Evolutionary conservation across 306 rosid genomes (phyloP).

Genomic region (Dryas drummondii): DNA sequence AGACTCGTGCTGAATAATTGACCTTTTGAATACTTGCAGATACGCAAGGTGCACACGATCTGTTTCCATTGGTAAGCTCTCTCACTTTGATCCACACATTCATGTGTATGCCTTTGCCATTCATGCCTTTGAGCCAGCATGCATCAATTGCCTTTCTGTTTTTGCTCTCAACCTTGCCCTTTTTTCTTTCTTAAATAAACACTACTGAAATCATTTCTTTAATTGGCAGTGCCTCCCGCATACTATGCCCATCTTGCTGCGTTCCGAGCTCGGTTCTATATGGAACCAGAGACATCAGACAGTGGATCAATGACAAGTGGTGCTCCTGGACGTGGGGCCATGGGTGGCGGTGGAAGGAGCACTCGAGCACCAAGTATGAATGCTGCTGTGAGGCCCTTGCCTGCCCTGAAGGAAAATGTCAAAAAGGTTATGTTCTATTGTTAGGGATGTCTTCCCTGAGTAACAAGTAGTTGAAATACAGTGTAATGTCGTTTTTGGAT

Average conservation of each 20-base stretch:
- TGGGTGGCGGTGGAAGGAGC: slow-evolving; percentile 48
- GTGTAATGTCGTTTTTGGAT: not conserved
- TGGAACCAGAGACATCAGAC: slow-evolving; percentile 90
- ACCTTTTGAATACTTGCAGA: slow-evolving; percentile 33
- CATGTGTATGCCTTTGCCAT: not conserved
- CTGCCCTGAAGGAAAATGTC: slow-evolving; percentile 80
- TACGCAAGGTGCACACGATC: slow-evolving; percentile 96
- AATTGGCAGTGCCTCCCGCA: slow-evolving; percentile 86
- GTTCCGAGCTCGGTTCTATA: slow-evolving; percentile 84
- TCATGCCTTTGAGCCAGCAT: not conserved
- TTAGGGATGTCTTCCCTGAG: slow-evolving; percentile 14
- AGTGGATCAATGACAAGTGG: slow-evolving; percentile 90
- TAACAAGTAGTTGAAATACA: not conserved
- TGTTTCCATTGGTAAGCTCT: slow-evolving; percentile 80
- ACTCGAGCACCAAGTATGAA: slow-evolving; percentile 56
- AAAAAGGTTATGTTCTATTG: slow-evolving; percentile 97
- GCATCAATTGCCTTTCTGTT: not conserved
- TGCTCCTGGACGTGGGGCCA: slow-evolving; percentile 62
- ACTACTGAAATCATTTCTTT: not conserved
- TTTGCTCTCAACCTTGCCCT: not conserved
- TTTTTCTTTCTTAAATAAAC: too few relatives aligned
- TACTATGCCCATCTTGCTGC: slow-evolving; percentile 97
- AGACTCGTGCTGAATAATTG: not conserved
- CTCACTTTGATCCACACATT: not conserved
- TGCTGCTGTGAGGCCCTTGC: slow-evolving; percentile 88